Evolutionary conservation across 2,329 filamentous ascomycete genomes (phyloP).

Genomic region (Thielaviopsis populi): DNA sequence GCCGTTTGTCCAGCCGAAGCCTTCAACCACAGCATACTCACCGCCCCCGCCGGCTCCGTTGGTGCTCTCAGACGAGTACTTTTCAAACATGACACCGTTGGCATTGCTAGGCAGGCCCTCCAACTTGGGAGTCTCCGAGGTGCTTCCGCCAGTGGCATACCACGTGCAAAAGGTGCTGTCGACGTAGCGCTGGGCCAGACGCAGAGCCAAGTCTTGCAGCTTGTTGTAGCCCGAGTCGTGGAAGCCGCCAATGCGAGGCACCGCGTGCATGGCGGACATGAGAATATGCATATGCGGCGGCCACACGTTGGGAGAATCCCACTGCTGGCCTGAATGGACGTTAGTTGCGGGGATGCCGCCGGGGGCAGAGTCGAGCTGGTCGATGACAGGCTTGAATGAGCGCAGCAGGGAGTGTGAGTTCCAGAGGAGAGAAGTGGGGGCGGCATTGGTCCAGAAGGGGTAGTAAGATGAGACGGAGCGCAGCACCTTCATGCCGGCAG

Average conservation of each 20-base stretch:
- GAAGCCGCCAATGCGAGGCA: constrained; percentile 19
- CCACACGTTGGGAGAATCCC: constrained; percentile 59
- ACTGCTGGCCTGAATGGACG: constrained; percentile 46
- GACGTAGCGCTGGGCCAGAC: constrained; percentile 48
- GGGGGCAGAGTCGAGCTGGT: constrained; percentile 34
- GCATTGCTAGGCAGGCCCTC: constrained; percentile 29
- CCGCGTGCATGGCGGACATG: constrained; percentile 46
- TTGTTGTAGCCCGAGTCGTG: constrained; percentile 39
- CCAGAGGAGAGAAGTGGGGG: constrained; percentile 39
- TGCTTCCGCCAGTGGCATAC: constrained; percentile 50
- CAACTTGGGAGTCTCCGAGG: constrained; percentile 36
- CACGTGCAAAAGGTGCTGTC: constrained; percentile 56
- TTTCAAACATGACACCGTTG: constrained; percentile 53
- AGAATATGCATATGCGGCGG: constrained; percentile 50
- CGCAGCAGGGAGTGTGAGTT: constrained; percentile 43
- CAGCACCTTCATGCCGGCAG: constrained; percentile 39
- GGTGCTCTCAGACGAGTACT: constrained; percentile 46
- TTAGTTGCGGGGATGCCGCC: constrained; percentile 51
- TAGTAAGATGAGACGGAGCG: constrained; percentile 48
- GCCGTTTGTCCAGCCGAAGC: constrained; percentile 57
- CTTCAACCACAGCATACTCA: constrained; percentile 54
- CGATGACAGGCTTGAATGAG: constrained; percentile 38
- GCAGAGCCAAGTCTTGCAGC: constrained; percentile 40
- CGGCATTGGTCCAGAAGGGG: constrained; percentile 55
- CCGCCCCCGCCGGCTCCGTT: constrained; percentile 49